Evolutionary conservation across 2,329 filamentous ascomycete species (phyloP).

Genomic region (Sporothrix pallida): DNA sequence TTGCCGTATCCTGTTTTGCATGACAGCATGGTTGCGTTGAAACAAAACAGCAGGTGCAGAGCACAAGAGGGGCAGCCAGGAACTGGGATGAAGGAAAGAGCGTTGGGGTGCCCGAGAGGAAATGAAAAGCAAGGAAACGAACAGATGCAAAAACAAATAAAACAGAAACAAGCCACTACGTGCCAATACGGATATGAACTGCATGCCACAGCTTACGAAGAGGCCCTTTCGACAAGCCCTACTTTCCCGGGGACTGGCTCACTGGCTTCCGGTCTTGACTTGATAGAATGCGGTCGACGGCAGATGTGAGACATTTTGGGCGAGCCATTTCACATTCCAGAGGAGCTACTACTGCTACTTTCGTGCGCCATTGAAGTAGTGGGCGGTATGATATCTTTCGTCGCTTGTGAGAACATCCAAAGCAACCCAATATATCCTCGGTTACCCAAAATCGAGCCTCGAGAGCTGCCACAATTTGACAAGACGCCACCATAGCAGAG

Average conservation of each 20-base stretch:
- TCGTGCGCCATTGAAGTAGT: not conserved
- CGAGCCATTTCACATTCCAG: constrained; percentile 23
- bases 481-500: too few relatives aligned
- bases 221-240: not conserved
- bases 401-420: not conserved
- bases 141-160: not conserved
- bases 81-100: constrained; percentile 5
- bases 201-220: constrained; percentile 11
- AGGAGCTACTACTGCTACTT: not conserved
- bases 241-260: not conserved
- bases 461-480: not conserved
- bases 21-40: constrained; percentile 25
- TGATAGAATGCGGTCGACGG: constrained; percentile 14
- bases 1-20: constrained; percentile 21
- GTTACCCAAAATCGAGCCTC: not conserved
- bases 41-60: constrained; percentile 17
- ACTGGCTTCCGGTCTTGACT: constrained; percentile 3
- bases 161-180: not conserved
- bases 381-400: too few relatives aligned
- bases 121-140: not conserved
- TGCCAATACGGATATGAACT: not conserved
- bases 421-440: not conserved
- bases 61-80: not conserved
- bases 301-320: constrained; percentile 20
- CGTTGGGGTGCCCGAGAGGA: not conserved